Evolutionary conservation across 306 rosid genomes (phyloP).

Genomic region (Cucumis cinereus): DNA sequence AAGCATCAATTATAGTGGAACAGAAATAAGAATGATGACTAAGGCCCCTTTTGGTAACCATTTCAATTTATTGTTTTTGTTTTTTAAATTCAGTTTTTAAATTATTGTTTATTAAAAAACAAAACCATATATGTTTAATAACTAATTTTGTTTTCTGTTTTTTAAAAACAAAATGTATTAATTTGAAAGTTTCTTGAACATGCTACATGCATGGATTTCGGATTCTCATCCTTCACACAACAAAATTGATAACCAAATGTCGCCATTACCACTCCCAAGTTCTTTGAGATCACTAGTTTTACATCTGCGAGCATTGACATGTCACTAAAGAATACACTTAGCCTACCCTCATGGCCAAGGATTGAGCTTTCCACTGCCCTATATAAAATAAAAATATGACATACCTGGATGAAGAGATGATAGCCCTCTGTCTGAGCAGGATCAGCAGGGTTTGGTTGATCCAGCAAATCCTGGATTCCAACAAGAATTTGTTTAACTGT

Average conservation of each 20-base stretch:
- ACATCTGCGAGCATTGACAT: not conserved
- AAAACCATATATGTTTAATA: no score
- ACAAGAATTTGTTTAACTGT: constrained; percentile 94
- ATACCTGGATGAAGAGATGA: constrained; percentile 95
- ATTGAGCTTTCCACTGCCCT: not conserved
- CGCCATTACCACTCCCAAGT: not conserved
- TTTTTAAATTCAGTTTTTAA: no score
- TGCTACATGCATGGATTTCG: not conserved
- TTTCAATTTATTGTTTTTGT: no score
- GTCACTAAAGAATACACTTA: not conserved
- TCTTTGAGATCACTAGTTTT: not conserved
- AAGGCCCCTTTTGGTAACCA: not conserved
- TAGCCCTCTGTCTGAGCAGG: constrained; percentile 99
- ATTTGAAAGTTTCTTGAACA: no score
- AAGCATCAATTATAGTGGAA: not conserved
- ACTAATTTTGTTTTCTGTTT: no score
- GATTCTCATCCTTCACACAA: not conserved
- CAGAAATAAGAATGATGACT: not conserved
- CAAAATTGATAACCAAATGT: not conserved
- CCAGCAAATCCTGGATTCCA: constrained; percentile 90
- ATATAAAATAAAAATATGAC: not conserved
- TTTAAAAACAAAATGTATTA: no score
- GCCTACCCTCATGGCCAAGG: not conserved
- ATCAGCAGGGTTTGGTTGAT: constrained; percentile 90
- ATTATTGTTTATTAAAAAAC: no score